Evolutionary conservation across 495 filamentous ascomycete genomes (phyloP).

Genomic region (Lichenothelia convexa): DNA sequence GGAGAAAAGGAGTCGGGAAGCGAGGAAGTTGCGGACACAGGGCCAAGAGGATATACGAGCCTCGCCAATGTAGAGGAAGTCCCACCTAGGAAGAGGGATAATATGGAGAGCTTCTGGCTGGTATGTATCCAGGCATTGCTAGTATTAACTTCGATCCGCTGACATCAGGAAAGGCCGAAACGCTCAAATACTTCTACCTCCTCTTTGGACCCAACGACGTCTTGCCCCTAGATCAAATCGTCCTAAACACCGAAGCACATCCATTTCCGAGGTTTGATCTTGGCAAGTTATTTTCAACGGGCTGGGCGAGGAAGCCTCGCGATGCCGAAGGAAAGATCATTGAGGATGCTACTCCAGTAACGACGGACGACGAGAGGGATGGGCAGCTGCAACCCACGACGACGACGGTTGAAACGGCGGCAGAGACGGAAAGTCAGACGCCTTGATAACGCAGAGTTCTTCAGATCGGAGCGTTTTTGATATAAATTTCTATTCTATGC

Average conservation of each 20-base stretch:
- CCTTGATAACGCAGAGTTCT: no score
- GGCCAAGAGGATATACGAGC: conserved; percentile 49
- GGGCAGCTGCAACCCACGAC: no score
- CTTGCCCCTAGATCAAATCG: conserved; percentile 64
- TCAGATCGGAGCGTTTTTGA: no score
- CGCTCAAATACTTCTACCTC: conserved; percentile 48
- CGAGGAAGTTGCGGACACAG: neutral
- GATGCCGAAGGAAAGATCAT: conserved; percentile 16
- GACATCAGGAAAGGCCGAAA: conserved; percentile 52
- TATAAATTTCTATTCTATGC: no score
- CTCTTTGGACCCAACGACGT: conserved; percentile 50
- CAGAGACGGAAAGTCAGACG: no score
- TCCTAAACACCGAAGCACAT: conserved; percentile 95
- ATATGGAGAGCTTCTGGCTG: conserved; percentile 40
- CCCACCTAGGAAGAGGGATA: conserved; percentile 19
- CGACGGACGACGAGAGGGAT: no score
- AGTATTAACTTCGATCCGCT: neutral
- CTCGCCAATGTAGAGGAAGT: conserved; percentile 46
- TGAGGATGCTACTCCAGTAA: neutral
- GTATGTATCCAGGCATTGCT: conserved; percentile 25
- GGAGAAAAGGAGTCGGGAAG: no score
- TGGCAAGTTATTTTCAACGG: conserved; percentile 59
- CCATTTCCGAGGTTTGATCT: conserved; percentile 73
- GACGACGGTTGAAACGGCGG: no score
- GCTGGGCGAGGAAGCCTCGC: conserved; percentile 62